phyloP scores from a whole-genome alignment of 169 alveolate species.

The Hammondia hammondi region DNA sequence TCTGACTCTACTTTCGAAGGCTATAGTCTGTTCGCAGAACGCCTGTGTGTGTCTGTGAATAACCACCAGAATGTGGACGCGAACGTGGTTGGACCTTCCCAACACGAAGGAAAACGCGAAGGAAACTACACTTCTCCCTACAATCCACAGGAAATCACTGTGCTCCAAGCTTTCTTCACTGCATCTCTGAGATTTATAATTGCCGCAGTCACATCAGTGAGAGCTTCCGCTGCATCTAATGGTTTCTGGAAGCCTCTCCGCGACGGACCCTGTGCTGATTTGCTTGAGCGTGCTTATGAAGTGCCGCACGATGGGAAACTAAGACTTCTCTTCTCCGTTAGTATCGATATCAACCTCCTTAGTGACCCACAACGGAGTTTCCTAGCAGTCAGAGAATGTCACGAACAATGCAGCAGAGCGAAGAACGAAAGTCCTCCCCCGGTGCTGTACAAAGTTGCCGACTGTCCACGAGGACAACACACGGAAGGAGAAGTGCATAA shows the following conservation, averaged over 20 bases:
- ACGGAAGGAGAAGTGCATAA: background rate
- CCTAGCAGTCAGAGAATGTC: background rate
- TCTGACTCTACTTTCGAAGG: too few relatives aligned
- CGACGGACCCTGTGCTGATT: background rate
- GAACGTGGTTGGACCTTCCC: too few relatives aligned
- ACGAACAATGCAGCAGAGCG: background rate
- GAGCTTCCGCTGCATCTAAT: background rate
- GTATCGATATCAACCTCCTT: background rate
- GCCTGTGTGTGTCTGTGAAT: too few relatives aligned
- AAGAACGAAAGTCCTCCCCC: background rate
- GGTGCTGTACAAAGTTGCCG: background rate
- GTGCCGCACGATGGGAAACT: constrained; percentile 1
- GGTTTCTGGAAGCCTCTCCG: background rate
- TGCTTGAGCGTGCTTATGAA: background rate
- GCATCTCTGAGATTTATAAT: background rate
- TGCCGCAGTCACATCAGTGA: background rate
- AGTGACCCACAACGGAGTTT: background rate
- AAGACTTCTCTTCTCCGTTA: background rate
- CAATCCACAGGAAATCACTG: background rate
- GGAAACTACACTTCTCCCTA: too few relatives aligned
- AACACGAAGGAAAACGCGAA: too few relatives aligned
- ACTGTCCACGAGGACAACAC: background rate
- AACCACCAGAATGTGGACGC: too few relatives aligned
- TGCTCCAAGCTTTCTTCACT: background rate
- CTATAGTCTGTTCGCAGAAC: too few relatives aligned